These are phyloP conservation scores for Metschnikowia matae DNA, from an alignment of 805 yeast species.

Conservation along the genomic window DNA sequence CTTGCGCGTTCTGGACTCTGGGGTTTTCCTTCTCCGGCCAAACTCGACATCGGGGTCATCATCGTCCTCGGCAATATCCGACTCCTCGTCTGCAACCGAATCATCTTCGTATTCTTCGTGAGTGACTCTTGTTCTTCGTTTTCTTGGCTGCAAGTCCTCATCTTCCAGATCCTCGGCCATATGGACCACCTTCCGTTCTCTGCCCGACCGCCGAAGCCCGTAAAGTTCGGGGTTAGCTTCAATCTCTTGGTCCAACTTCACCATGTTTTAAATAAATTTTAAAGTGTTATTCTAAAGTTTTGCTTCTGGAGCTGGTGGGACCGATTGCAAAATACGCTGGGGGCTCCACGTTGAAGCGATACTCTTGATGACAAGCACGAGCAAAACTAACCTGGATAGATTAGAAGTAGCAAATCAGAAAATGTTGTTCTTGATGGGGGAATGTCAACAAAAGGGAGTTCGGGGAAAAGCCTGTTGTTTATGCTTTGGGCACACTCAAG, in stretches of 20 bases:
- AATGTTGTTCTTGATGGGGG: not conserved
- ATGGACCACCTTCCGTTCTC: slow-evolving; percentile 46
- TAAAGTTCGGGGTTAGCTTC: slow-evolving; percentile 69
- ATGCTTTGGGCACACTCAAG: not conserved
- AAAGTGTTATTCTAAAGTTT: not conserved
- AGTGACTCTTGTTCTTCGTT: slow-evolving; percentile 9
- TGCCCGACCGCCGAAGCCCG: slow-evolving; percentile 72
- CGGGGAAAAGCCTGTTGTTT: not conserved
- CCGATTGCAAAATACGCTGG: not conserved
- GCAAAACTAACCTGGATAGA: not conserved
- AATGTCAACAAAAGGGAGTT: not conserved
- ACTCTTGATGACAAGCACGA: not conserved
- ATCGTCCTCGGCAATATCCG: slow-evolving; percentile 16
- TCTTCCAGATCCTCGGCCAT: slow-evolving; percentile 36
- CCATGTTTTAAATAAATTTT: slow-evolving; percentile 8
- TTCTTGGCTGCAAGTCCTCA: slow-evolving; percentile 20
- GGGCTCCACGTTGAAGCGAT: not conserved
- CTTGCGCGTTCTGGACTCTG: slow-evolving; percentile 12
- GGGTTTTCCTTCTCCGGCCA: slow-evolving; percentile 17
- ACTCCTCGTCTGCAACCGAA: slow-evolving; percentile 12
- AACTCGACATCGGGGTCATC: slow-evolving; percentile 19
- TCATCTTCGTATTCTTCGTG: slow-evolving; percentile 17
- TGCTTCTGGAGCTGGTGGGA: not conserved
- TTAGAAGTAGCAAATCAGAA: not conserved
- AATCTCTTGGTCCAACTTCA: slow-evolving; percentile 14